Conservation (phyloP, 169 alveolate species). For the Plasmodium ovale region DNA sequence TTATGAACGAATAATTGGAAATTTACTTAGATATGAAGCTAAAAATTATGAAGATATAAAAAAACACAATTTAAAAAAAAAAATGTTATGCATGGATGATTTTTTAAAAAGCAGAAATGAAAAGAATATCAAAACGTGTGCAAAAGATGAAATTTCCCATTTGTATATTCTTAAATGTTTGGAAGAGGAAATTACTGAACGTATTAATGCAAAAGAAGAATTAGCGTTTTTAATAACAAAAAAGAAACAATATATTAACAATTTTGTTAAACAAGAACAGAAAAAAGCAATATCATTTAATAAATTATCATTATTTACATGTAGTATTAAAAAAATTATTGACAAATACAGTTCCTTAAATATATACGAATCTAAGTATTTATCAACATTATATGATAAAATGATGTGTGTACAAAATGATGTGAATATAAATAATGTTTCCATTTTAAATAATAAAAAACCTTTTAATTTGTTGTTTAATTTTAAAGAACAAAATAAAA, state of each 20-base stretch:
- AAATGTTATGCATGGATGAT: constrained; percentile 20
- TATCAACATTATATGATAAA: constrained; percentile 45
- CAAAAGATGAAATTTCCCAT: constrained; percentile 52
- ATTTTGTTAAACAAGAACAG: constrained; percentile 34
- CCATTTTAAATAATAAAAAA: constrained; percentile 54
- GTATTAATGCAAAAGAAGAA: constrained; percentile 55
- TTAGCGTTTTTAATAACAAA: constrained; percentile 42
- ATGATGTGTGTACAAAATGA: constrained; percentile 44
- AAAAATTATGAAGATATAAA: constrained; percentile 71
- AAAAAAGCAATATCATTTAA: constrained; percentile 44
- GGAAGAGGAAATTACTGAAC: constrained; percentile 54
- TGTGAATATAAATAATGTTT: constrained; percentile 13
- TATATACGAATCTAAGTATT: constrained; percentile 30
- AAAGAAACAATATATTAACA: constrained; percentile 33
- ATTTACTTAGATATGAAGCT: constrained; percentile 36
- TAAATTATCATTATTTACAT: constrained; percentile 52
- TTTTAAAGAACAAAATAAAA: constrained; percentile 33
- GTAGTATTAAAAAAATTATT: constrained; percentile 28
- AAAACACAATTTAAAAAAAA: constrained; percentile 26
- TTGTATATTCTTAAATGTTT: constrained; percentile 55
- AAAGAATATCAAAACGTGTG: background rate
- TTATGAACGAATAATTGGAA: constrained; percentile 56
- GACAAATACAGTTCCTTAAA: constrained; percentile 33
- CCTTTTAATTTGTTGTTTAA: constrained; percentile 42
- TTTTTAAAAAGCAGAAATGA: background rate